Percentiles rank a stretch among this genome's conserved stretches.
Evolutionary conservation across 305 asterid genomes (phyloP).

Genomic region (Solanum hybrid): DNA sequence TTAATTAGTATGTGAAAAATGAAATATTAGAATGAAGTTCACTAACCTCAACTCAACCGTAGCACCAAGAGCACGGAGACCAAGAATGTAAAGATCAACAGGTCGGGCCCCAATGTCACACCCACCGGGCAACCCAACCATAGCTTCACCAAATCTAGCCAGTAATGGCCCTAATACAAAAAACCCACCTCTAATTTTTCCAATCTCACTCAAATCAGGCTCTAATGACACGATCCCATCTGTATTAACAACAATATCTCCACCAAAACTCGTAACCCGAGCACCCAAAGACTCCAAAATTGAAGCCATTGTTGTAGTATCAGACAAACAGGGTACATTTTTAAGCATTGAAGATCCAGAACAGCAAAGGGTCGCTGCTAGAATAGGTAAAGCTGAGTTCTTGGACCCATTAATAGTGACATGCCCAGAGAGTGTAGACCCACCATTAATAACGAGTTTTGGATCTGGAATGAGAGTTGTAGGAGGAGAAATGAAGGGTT

Average conservation of each 20-base stretch:
- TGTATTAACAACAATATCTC: conserved; percentile 13
- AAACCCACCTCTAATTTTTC: conserved; percentile 29
- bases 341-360: conserved; percentile 16
- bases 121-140: conserved; percentile 30
- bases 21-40: neutral
- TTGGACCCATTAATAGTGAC: conserved; percentile 36
- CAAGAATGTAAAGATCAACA: conserved; percentile 22
- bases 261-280: conserved; percentile 1
- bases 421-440: conserved; percentile 27
- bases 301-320: conserved; percentile 25
- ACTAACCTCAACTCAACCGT: conserved; percentile 31
- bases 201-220: conserved; percentile 17
- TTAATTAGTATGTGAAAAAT: neutral
- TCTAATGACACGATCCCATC: conserved; percentile 16
- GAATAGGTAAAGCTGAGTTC: conserved; percentile 28
- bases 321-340: conserved; percentile 26
- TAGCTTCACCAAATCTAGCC: conserved; percentile 37
- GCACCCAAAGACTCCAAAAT: conserved; percentile 34
- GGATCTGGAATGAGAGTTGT: conserved; percentile 1
- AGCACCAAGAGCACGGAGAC: conserved; percentile 37
- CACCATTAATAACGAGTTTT: conserved; percentile 25
- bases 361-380: conserved; percentile 38
- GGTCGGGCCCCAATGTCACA: conserved; percentile 44
- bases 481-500: neutral
- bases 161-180: conserved; percentile 35